phyloP scores from a whole-genome alignment of 2,329 filamentous ascomycete species.

The Aspergillus melleus region DNA sequence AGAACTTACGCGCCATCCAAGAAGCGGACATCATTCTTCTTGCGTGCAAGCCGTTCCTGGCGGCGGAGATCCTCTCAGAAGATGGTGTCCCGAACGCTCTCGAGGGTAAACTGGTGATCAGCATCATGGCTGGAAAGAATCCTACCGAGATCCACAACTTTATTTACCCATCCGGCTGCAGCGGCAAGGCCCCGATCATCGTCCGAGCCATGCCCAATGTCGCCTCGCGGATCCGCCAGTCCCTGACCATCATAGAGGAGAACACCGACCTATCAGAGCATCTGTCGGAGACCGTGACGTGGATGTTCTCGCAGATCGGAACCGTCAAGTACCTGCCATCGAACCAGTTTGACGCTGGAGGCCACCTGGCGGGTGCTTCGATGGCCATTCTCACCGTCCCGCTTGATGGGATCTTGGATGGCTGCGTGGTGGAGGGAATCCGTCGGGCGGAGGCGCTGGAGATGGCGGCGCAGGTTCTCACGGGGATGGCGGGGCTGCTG shows the following conservation, averaged over 20 bases:
- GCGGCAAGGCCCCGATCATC: slow-evolving; percentile 21
- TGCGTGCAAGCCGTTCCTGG: slow-evolving; percentile 48
- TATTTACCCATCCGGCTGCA: slow-evolving; percentile 21
- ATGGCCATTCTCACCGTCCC: slow-evolving; percentile 61
- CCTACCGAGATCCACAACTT: slow-evolving; percentile 32
- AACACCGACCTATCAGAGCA: slow-evolving; percentile 40
- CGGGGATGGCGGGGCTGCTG: slow-evolving; percentile 59
- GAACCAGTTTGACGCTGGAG: slow-evolving; percentile 55
- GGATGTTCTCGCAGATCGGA: slow-evolving; percentile 56
- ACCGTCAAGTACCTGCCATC: slow-evolving; percentile 52
- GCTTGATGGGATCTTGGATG: slow-evolving; percentile 62
- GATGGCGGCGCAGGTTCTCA: slow-evolving; percentile 63
- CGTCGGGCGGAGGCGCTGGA: slow-evolving; percentile 60
- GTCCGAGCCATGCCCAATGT: slow-evolving; percentile 50
- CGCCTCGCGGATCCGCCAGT: slow-evolving; percentile 45
- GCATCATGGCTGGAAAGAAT: slow-evolving; percentile 50
- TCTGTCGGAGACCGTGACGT: slow-evolving; percentile 33
- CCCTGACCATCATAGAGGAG: slow-evolving; percentile 53
- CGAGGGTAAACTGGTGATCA: slow-evolving; percentile 50
- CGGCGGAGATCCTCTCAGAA: slow-evolving; percentile 38
- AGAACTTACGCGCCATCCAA: slow-evolving; percentile 35
- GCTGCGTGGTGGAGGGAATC: slow-evolving; percentile 63
- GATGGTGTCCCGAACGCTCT: slow-evolving; percentile 41
- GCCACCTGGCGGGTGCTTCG: slow-evolving; percentile 61
- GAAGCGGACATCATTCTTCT: slow-evolving; percentile 46